phyloP scores from a whole-genome alignment of 306 rosid species.

The Prosopis cineraria region DNA sequence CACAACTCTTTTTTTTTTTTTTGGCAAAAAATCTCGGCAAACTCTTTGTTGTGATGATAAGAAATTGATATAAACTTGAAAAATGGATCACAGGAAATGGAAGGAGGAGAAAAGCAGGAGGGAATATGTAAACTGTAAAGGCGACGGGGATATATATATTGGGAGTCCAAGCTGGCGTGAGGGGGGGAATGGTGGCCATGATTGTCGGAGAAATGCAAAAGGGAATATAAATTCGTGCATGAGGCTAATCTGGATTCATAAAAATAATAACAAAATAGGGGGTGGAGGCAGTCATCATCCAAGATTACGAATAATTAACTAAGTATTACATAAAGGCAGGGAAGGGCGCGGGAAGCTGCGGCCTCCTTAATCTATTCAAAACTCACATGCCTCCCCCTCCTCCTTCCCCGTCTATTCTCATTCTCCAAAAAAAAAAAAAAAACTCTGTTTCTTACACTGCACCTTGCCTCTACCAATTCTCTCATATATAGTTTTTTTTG shows the following conservation, averaged over 20 bases:
- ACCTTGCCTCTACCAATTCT: no score
- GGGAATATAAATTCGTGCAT: slow-evolving; percentile 31
- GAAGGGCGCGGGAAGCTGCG: slow-evolving; percentile 47
- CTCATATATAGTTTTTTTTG: no score
- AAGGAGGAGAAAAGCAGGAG: slow-evolving; percentile 8
- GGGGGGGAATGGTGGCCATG: slow-evolving; percentile 62
- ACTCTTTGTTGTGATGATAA: no score
- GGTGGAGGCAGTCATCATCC: slow-evolving; percentile 16
- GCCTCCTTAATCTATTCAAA: slow-evolving; percentile 19
- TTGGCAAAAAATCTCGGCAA: no score
- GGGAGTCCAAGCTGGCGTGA: slow-evolving; percentile 57
- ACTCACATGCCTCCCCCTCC: slow-evolving; percentile 29
- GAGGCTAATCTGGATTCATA: no score
- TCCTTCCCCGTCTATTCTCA: neutral
- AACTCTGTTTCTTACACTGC: no score
- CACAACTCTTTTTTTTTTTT: no score
- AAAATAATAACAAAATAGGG: no score
- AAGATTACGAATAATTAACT: neutral
- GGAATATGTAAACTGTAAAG: slow-evolving; percentile 26
- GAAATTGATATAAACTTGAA: no score
- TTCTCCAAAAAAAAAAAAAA: no score
- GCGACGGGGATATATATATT: slow-evolving; percentile 29
- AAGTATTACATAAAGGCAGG: neutral
- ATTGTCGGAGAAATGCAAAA: slow-evolving; percentile 53
- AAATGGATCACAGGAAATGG: neutral